Evolutionary conservation across 176 grass and related monocot genomes (phyloP), one percentile per base, ranked within the genome.

Genomic region (Urochloa ruziziensis): DNA sequence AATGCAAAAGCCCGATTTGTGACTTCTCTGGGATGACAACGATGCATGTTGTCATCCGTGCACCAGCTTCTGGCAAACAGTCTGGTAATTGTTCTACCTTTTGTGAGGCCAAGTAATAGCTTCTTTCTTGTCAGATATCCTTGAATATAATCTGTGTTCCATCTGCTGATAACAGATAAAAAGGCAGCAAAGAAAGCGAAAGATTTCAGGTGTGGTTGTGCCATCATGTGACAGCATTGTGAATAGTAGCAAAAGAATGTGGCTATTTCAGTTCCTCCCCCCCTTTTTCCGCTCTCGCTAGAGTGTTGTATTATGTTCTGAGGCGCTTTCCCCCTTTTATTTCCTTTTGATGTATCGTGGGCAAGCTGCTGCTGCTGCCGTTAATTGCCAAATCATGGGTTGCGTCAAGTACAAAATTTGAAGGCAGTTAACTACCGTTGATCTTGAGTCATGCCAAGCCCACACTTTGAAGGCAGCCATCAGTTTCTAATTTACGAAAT

Each of bases 21-120:
- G 91, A 91, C 73, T 84, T 92, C 48, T 89, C 91, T 76, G 91
- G 87, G 57, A 57, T 86, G 60, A 92, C 86, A 80, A 89, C 91
- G 17, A 92, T 92, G 91, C 91, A 92, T 72, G 87, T 92, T 2
- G 87, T 92, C 14, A 75, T 89, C 43, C 91, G 84, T 15, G 69
- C 84, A 78, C 83, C 91, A 2, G 76, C 80, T 51, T 70, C 62
- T 65, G 84, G 85, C 10, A 89, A 82, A 80, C 80, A 79, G 29
- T 89, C 83, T 43, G 80, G 91, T 92, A 86, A 80, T 60, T 56
- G 10, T 40, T 77, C 19, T 28, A 30, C 25, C 30, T 43, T 58
- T 72, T 58, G 21, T 24, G 57, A 49, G 33, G 48, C 76, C 15
- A 47, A n/a, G 39, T 6, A 1, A 40, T 67, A 48, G 77, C 63